Percentiles rank a stretch among this genome's conserved stretches.
These are phyloP conservation scores for Cytospora schulzeri DNA, from an alignment of 2,329 filamentous ascomycete genomes.

Conservation along the genomic window DNA sequence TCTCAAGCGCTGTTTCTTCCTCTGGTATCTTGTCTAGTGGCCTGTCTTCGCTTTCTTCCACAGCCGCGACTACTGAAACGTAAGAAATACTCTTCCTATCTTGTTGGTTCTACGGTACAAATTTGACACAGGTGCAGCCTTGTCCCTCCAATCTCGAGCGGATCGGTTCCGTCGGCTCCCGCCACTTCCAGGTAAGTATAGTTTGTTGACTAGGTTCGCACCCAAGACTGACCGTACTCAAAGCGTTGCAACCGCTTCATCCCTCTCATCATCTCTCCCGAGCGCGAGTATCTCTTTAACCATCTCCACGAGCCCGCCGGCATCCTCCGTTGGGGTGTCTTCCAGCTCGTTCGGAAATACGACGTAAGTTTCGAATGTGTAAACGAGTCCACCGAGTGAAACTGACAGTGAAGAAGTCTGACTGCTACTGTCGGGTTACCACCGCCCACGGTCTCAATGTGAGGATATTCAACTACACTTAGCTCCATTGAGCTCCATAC, in stretches of 20 bases:
- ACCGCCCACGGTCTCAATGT: conserved; percentile 11
- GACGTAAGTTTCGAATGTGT: conserved; percentile 7
- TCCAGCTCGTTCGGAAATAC: conserved; percentile 9
- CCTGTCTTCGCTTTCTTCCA: neutral
- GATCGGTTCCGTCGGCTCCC: conserved; percentile 1
- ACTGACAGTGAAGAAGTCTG: conserved; percentile 4
- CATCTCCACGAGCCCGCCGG: neutral
- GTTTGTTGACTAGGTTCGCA: neutral
- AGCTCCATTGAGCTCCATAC: too few relatives aligned
- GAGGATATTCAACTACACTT: neutral
- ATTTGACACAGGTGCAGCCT: conserved; percentile 29
- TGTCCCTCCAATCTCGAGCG: conserved; percentile 17
- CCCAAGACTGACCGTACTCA: neutral
- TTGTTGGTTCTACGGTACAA: conserved; percentile 24
- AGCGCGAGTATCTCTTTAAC: conserved; percentile 5
- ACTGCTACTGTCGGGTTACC: neutral
- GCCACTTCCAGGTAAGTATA: conserved; percentile 15
- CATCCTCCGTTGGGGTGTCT: neutral
- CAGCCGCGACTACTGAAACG: conserved; percentile 12
- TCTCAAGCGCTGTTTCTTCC: conserved; percentile 1
- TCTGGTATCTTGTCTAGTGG: neutral
- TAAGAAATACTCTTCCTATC: conserved; percentile 10
- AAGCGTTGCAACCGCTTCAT: conserved; percentile 1
- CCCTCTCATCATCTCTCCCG: neutral
- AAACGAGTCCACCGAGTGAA: neutral